phyloP scores from a whole-genome alignment of 2,329 filamentous ascomycete species.

The Botrytis tulipae region DNA sequence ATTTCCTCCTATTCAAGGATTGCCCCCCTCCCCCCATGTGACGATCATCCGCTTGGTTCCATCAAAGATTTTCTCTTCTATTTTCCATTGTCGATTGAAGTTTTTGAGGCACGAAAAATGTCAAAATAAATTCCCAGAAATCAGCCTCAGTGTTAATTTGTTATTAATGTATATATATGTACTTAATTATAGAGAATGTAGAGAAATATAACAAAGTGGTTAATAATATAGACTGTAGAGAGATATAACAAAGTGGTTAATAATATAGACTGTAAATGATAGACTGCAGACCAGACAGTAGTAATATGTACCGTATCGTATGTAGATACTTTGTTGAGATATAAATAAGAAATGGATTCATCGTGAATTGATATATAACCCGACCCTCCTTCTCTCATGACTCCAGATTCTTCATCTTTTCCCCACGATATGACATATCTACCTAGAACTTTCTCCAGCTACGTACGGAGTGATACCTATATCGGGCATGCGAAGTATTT shows the following conservation, averaged over 20 bases:
- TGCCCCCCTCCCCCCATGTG: constrained; percentile 7
- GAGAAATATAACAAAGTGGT: not conserved
- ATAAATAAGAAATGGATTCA: not conserved
- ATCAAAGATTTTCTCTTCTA: not conserved
- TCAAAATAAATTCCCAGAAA: not conserved
- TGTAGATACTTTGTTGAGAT: not conserved
- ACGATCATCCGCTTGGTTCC: constrained; percentile 17
- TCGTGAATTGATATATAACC: not conserved
- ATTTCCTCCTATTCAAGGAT: constrained; percentile 15
- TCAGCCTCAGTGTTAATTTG: not conserved
- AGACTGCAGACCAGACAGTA: too few relatives aligned
- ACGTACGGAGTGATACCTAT: not conserved
- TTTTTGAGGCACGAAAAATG: not conserved
- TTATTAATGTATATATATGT: not conserved
- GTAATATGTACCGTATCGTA: too few relatives aligned
- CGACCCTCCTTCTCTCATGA: not conserved
- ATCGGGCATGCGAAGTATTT: not conserved
- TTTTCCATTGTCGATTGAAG: not conserved
- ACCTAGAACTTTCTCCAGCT: not conserved
- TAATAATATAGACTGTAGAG: too few relatives aligned
- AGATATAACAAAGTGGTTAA: not conserved
- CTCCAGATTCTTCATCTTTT: not conserved
- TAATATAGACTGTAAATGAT: not conserved
- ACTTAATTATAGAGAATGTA: not conserved
- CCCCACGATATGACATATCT: not conserved